Percentiles rank a stretch among this genome's conserved stretches.
Evolutionary conservation across 495 filamentous ascomycete genomes (phyloP).

Genomic region (Immersiella caudata): DNA sequence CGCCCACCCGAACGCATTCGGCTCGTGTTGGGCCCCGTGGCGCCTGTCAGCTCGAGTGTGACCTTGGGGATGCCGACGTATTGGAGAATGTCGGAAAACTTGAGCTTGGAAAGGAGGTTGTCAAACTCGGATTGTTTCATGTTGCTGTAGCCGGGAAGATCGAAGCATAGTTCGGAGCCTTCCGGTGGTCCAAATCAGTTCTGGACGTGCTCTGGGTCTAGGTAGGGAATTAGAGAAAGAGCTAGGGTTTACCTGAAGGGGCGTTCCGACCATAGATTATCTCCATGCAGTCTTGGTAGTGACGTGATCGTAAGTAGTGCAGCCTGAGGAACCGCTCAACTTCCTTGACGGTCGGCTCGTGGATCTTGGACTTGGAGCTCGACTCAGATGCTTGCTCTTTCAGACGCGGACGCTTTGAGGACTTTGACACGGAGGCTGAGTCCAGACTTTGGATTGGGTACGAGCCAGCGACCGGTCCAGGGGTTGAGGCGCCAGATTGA

Average conservation of each 20-base stretch:
- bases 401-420: neutral
- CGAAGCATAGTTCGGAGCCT: neutral
- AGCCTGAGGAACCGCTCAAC: slow-evolving; percentile 14
- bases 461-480: neutral
- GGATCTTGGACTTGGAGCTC: neutral
- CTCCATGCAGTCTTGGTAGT: slow-evolving; percentile 22
- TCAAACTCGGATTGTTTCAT: neutral
- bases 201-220: too few relatives aligned
- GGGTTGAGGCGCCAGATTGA: neutral
- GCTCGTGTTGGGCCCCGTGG: neutral
- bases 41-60: slow-evolving; percentile 4
- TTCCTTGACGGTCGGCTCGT: neutral
- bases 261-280: slow-evolving; percentile 19
- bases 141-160: neutral
- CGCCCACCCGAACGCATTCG: neutral
- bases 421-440: neutral
- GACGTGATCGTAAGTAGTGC: slow-evolving; percentile 24
- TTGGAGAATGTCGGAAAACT: slow-evolving; percentile 28
- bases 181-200: neutral
- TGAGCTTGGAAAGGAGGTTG: slow-evolving; percentile 18
- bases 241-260: neutral
- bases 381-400: neutral
- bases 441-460: neutral
- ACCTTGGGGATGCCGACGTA: slow-evolving; percentile 29
- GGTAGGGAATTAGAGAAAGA: neutral